Evolutionary conservation across 331 rosid genomes (phyloP), one percentile per base, ranked within the genome.

Genomic region (Arachis monticola): DNA sequence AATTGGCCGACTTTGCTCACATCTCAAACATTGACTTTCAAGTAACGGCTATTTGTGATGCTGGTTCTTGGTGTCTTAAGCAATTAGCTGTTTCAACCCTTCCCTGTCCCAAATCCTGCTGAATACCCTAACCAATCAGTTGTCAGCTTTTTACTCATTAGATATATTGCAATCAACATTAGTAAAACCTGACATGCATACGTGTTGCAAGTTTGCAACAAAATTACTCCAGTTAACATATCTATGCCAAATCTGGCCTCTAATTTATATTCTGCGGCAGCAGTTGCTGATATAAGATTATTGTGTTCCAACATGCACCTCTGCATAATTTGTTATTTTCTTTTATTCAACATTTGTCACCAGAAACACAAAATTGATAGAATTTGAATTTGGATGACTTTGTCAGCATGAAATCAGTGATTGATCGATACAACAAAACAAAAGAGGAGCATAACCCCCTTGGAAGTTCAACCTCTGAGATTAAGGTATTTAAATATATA

Each of bases 391-490:
- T 57, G 8, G 42, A 52, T 60, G 35, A 27, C 60, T 58, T 57
- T 52, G 69, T 72, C 96, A 90, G 96, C 83, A 78, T 90, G 83
- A 88, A 87, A 74, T 70, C 96, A 27, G 73, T 87, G 60, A 85
- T 80, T 58, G 93, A 88, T 52, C 86, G 93, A 56, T 90, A 87
- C 85, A 77, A 70, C 79, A 90, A 85, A 72, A 70, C 85, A 10
- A 90, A 87, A 65, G 93, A 90, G 86, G 92, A 85, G 45, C 86
- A 83, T 44, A 82, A 66, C 5, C 90, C 81, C 66, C 88, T 67
- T 57, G 87, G 82, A 47, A 74, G 74, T 60, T 80, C 93, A 12
- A 72, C 84, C 77, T 87, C 93, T 69, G 96, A 90, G 69, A 79
- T 82, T 42, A 88, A 90, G 96, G 96, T 90, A 90, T 46, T 69